These are phyloP conservation scores for Clitopilus passeckerianus DNA, from an alignment of 768 basidiomycete genomes.

Conservation along the genomic window DNA sequence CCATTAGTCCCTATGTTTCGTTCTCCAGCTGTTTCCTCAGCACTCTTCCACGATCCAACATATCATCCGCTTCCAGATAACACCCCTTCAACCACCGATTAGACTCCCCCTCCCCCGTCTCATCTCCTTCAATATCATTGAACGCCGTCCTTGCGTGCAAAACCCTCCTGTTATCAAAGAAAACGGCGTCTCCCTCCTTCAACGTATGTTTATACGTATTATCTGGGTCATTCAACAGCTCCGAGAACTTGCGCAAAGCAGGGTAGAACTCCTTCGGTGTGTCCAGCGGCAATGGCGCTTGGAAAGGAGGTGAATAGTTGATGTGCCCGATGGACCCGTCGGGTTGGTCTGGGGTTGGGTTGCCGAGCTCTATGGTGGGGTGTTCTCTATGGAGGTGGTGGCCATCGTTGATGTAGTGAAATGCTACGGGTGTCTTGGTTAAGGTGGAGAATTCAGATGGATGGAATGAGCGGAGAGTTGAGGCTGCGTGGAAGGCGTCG, in stretches of 20 bases:
- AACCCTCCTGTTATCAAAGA: conserved; percentile 91
- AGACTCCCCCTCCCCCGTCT: conserved; percentile 37
- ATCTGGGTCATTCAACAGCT: conserved; percentile 44
- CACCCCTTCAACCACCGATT: conserved; percentile 90
- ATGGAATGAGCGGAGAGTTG: conserved; percentile 37
- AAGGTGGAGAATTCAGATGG: conserved; percentile 56
- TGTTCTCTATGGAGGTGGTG: conserved; percentile 75
- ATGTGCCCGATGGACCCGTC: conserved; percentile 49
- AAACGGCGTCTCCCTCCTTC: conserved; percentile 75
- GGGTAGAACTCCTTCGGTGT: conserved; percentile 56
- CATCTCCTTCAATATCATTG: conserved; percentile 28
- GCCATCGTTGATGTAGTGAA: conserved; percentile 89
- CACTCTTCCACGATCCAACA: conserved; percentile 58
- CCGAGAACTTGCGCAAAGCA: conserved; percentile 59
- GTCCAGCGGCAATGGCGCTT: conserved; percentile 63
- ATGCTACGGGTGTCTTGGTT: conserved; percentile 63
- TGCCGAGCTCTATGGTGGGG: conserved; percentile 67
- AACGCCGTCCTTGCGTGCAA: conserved; percentile 87
- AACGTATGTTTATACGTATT: conserved; percentile 62
- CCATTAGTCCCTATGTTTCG: not conserved
- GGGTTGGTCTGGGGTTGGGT: conserved; percentile 7
- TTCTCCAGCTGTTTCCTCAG: conserved; percentile 14
- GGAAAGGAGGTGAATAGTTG: conserved; percentile 95
- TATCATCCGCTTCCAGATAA: conserved; percentile 64
- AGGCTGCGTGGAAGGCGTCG: conserved; percentile 69